Percentiles rank a stretch among this genome's conserved stretches.
phyloP scores from a whole-genome alignment of 257 asterid species.

The Coffea eugenioides region DNA sequence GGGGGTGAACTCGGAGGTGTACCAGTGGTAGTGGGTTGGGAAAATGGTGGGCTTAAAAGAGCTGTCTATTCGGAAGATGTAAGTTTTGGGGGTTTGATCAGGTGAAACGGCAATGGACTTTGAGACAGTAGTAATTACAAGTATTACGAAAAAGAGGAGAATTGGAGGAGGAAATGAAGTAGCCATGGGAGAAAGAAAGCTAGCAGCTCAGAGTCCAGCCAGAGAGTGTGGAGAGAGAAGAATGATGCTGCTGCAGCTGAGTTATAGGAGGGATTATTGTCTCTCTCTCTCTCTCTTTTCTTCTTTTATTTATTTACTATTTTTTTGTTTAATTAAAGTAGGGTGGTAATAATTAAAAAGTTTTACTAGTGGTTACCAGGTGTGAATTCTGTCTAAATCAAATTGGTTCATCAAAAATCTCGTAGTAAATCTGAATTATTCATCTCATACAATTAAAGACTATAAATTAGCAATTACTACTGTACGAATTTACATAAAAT shows the following conservation, averaged over 20 bases:
- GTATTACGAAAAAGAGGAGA: constrained; percentile 14
- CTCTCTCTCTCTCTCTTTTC: not conserved
- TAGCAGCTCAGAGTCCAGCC: not conserved
- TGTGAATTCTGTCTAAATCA: too few species aligned
- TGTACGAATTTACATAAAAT: too few species aligned
- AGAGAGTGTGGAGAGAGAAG: constrained; percentile 16
- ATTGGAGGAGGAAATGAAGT: constrained; percentile 28
- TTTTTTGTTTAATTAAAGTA: not conserved
- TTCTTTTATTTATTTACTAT: not conserved
- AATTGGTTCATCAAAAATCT: too few species aligned
- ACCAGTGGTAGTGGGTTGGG: constrained; percentile 93
- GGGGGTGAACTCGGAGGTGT: constrained; percentile 68
- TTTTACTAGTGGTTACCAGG: too few species aligned
- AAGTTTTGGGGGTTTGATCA: constrained; percentile 55
- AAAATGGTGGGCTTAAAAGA: constrained; percentile 79
- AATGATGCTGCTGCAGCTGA: constrained; percentile 19
- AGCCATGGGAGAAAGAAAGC: constrained; percentile 25
- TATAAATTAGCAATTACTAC: too few species aligned
- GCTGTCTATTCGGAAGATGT: constrained; percentile 69
- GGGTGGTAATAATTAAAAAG: too few species aligned
- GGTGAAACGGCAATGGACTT: constrained; percentile 14
- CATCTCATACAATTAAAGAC: too few species aligned
- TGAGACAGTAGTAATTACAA: constrained; percentile 13
- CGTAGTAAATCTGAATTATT: too few species aligned
- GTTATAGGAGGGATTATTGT: constrained; percentile 39